Base-by-base conservation (phyloP, 2,329 filamentous ascomycete genomes). In the Talaromyces sp. region DNA sequence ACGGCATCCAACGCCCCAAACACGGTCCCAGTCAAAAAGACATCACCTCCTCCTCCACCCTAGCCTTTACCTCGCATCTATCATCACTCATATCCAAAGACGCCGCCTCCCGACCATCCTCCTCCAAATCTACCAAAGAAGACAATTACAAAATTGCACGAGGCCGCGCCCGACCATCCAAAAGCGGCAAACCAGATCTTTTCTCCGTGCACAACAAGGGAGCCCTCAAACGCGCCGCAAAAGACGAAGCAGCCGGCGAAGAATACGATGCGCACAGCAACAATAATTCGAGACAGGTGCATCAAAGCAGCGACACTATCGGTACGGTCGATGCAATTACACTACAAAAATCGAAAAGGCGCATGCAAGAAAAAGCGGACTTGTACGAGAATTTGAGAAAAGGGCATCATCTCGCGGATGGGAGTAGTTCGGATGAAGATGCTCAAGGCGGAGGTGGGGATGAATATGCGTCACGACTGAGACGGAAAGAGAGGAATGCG, bases 301-400 rank as follows among this genome's bases (percentile, higher is more conserved):
- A 89, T 65, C 85, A 86, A 72, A 82, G 79, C 27, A 83, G 71
- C 45, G 70, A 84, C 57, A 87, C 90, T 71, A 85, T 89, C 64
- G 90, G 85, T 11, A 77, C 74, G 13, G 79, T 90, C 33, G 87
- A 90, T 69, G 80, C 82, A 14, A 81, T 80, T 10, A 79, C 82
- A 19, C 81, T 86, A 74, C 81, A 85, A 81, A 87, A 90, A 64
- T 90, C 91, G 24, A 90, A 89, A 75, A 86, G 89, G 69, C 91
- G 88, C 73, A 91, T 99, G 89, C 89, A 96, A 74, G 90, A 93
- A 79, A 99, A 99, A 78, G 92, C 91, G 3, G 86, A 90, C 4
- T 79, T 95, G 1, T 99, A 99, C 77, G 88, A 90, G 7, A 90
- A 91, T 43, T 89, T 99, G 87, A 96, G 96, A 78, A 85, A 91